A percentile compares a stretch with the other conserved stretches of the same genome.
These are phyloP conservation scores for Echium plantagineum DNA, from an alignment of 257 asterid species.

Conservation along the genomic window DNA sequence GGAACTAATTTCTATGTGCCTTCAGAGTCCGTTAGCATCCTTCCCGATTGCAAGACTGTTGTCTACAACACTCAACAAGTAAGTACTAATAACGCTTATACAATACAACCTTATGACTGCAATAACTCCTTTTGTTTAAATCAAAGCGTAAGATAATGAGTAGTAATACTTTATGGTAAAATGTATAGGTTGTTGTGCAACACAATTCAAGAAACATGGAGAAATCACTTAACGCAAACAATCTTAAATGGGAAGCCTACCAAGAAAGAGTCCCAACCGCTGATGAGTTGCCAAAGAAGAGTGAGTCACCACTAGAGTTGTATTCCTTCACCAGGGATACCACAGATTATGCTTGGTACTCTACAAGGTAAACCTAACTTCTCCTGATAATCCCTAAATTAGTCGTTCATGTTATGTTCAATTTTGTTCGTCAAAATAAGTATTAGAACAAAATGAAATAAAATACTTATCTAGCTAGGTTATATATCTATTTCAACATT, in stretches of 20 bases:
- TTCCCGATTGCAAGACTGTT: slow-evolving; percentile 71
- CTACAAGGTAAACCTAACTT: slow-evolving; percentile 41
- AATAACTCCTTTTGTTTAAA: no score
- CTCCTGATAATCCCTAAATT: no score
- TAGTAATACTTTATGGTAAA: not conserved
- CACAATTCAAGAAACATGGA: slow-evolving; percentile 66
- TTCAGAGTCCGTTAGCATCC: slow-evolving; percentile 49
- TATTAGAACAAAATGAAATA: no score
- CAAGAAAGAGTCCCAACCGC: slow-evolving; percentile 40
- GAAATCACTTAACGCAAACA: slow-evolving; percentile 22
- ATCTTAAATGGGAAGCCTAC: slow-evolving; percentile 52
- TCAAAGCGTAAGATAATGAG: no score
- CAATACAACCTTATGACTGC: no score
- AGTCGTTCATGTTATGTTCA: no score
- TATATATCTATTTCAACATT: no score
- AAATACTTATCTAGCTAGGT: no score
- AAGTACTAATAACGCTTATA: not conserved
- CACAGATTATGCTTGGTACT: slow-evolving; percentile 87
- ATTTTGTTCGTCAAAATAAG: no score
- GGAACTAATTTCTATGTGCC: slow-evolving; percentile 46
- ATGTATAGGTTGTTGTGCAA: slow-evolving; percentile 49
- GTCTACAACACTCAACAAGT: slow-evolving; percentile 69
- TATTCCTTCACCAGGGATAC: slow-evolving; percentile 49
- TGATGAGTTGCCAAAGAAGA: slow-evolving; percentile 26
- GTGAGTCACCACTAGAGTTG: slow-evolving; percentile 44